Conservation (phyloP, 495 filamentous ascomycete species). For the Aspergillus cristatus region DNA sequence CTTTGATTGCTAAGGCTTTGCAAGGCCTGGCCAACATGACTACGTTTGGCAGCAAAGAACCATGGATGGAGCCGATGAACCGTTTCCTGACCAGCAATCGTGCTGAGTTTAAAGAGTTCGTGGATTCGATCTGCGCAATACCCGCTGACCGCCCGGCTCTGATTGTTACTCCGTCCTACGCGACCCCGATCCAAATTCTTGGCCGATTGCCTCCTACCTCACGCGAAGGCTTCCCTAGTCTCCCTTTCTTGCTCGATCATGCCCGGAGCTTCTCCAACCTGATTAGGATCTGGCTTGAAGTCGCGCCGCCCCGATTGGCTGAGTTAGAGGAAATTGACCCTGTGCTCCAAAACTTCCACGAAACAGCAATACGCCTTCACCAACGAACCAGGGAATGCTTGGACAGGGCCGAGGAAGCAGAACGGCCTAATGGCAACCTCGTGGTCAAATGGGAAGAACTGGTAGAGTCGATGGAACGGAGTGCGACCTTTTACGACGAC, state of each 20-base stretch:
- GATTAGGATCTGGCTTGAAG: conserved; percentile 78
- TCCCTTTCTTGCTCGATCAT: conserved; percentile 91
- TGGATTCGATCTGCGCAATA: conserved; percentile 79
- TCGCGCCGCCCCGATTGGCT: conserved; percentile 25
- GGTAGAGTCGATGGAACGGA: conserved; percentile 56
- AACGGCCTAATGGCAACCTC: conserved; percentile 49
- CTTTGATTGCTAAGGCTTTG: conserved; percentile 90
- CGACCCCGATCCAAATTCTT: conserved; percentile 85
- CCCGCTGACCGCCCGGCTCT: conserved; percentile 56
- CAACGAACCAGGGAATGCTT: conserved; percentile 66
- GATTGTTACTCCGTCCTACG: conserved; percentile 75
- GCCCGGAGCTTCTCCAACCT: conserved; percentile 81
- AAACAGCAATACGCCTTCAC: conserved; percentile 60
- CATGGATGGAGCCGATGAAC: conserved; percentile 99
- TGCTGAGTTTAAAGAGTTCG: conserved; percentile 69
- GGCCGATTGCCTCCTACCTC: conserved; percentile 71
- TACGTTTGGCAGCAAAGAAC: conserved; percentile 88
- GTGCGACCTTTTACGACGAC: conserved; percentile 39
- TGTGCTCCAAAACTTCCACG: conserved; percentile 55
- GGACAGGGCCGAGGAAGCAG: conserved; percentile 60
- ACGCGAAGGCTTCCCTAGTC: conserved; percentile 86
- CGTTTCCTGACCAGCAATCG: conserved; percentile 43
- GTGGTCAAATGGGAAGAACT: conserved; percentile 63
- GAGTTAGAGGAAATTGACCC: conserved; percentile 33
- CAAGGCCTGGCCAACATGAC: conserved; percentile 92